Conservation (phyloP, 306 rosid genomes). For the Calophaca sinica region DNA sequence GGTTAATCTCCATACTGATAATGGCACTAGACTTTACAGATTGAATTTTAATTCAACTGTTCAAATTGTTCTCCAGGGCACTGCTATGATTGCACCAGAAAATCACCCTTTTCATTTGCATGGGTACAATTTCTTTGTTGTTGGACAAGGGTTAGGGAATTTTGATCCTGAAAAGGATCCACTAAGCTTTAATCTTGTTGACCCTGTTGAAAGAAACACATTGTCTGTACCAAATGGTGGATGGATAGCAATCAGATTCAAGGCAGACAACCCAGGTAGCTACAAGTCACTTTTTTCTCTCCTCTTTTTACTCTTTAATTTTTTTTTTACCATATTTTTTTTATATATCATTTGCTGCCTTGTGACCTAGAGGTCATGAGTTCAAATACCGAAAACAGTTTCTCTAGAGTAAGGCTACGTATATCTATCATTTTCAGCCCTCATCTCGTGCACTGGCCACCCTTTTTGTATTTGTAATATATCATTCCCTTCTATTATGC, state of each 20-base stretch:
- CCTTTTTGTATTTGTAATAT: no score
- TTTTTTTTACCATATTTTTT: background rate
- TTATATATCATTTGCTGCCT: no score
- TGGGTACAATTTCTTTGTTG: constrained; percentile 74
- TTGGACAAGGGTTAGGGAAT: constrained; percentile 72
- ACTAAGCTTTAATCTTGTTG: constrained; percentile 62
- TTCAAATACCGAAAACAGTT: no score
- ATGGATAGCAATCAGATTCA: constrained; percentile 83
- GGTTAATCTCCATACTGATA: constrained; percentile 55
- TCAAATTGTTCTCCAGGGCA: constrained; percentile 67
- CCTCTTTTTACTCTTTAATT: no score
- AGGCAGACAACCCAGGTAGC: constrained; percentile 79
- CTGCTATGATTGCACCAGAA: constrained; percentile 69
- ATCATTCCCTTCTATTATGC: background rate
- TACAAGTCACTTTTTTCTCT: background rate
- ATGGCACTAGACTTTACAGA: constrained; percentile 66
- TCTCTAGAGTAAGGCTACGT: no score
- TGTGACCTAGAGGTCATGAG: no score
- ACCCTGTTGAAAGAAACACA: constrained; percentile 83
- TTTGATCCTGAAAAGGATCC: constrained; percentile 68
- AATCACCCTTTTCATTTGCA: constrained; percentile 79
- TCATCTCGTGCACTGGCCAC: no score
- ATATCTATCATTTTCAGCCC: no score
- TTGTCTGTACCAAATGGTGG: constrained; percentile 70
- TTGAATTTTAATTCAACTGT: constrained; percentile 63